Base-by-base conservation (phyloP, 371 early-diverging fungal species). In the Mortierella sp. region DNA sequence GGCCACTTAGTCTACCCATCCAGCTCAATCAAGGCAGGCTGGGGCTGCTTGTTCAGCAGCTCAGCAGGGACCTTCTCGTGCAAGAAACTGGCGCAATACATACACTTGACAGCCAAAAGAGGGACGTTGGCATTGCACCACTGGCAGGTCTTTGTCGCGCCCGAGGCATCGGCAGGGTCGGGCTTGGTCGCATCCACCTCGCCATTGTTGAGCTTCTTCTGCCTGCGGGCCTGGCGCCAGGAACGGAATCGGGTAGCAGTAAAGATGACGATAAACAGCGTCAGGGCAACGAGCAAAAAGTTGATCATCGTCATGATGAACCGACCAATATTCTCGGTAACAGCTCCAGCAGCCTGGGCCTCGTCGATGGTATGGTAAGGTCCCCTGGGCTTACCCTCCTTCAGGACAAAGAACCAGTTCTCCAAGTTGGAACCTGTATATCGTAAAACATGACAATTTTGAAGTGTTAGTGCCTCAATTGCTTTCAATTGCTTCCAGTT, bases 311-410 rank as follows among this genome's bases (percentile, higher is more conserved):
- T 72, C 69, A 79, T 81, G 26, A 86, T 11, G 76, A 86, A 86
- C 11, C 73, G 72, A 85, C 86, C 86, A 37, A 86, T 65, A 63
- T 86, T 86, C 53, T 85, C 85, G 10, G 86, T 86, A 1, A 86
- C 86, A 7, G 86, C 86, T 16, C 86, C 86, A 45, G 79, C 85
- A 5, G 19, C 45, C 69, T 86, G 86, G 44, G 86, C 86, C 44
- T 81, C 70, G 2, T 76, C 73, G 8, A 75, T 63, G 11, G 85
- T 86, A 45, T 55, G 2, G 74, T 86, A 86, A 0, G 26, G 39
- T 11, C 31, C 24, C 14, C 26, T 50, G 6, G 39, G 40, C 0
- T 50, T 52, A 16, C 80, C 80, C 3, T 66, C 70, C 48, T 75
- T 76, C 52, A 86, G 37, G 39, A 86, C 53, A 68, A 86, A 81